These are phyloP conservation scores for Coemansia sp. DNA, from an alignment of 192 early-diverging fungal species.

Conservation along the genomic window DNA sequence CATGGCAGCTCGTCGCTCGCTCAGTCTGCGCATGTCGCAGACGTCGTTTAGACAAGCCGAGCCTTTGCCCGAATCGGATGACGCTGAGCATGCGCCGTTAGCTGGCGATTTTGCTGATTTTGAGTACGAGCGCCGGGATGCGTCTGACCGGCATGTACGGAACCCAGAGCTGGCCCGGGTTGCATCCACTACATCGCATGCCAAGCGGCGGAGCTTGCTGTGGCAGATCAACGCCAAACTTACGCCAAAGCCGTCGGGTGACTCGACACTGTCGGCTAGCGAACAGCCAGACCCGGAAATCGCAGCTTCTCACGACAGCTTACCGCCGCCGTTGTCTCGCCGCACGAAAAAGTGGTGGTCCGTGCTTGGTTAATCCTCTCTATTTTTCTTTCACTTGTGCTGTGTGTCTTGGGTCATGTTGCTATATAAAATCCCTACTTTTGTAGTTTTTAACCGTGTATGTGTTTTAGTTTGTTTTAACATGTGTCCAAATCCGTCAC, in stretches of 20 bases:
- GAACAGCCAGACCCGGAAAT: background rate
- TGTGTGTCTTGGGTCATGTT: background rate
- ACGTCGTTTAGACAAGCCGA: slow-evolving; percentile 41
- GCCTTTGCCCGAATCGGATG: slow-evolving; percentile 46
- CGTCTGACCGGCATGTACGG: background rate
- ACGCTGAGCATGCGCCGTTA: background rate
- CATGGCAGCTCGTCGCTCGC: slow-evolving; percentile 35
- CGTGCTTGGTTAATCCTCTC: slow-evolving; percentile 24
- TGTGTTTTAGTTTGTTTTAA: too few species aligned
- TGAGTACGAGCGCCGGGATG: background rate
- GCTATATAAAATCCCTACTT: too few species aligned
- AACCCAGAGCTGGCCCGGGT: slow-evolving; percentile 18
- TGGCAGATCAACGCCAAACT: slow-evolving; percentile 29
- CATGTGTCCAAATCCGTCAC: too few species aligned
- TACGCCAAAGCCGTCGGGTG: background rate
- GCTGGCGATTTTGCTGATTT: background rate
- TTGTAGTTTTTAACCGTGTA: too few species aligned
- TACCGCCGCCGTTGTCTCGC: background rate
- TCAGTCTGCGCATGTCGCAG: slow-evolving; percentile 46
- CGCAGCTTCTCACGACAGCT: background rate
- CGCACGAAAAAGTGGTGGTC: slow-evolving; percentile 46
- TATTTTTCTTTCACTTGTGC: background rate
- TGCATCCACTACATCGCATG: slow-evolving; percentile 2
- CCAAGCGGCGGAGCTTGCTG: slow-evolving; percentile 42
- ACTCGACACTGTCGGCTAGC: background rate